Conservation (phyloP, 495 filamentous ascomycete genomes). For the Hyaloscypha bicolor region DNA sequence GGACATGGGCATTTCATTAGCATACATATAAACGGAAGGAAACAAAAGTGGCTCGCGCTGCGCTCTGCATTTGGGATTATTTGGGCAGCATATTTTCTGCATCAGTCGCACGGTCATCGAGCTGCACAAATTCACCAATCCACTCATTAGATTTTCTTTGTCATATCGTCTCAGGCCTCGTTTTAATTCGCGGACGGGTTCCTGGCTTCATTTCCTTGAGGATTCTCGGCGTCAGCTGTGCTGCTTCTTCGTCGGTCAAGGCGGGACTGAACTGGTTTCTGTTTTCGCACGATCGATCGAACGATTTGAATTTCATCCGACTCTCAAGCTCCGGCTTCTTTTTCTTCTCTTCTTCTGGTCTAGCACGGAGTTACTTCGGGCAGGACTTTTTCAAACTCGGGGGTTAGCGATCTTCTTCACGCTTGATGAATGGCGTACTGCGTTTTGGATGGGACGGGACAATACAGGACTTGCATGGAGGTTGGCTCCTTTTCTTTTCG, state of each 20-base stretch:
- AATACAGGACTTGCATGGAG: not conserved
- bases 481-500: not conserved
- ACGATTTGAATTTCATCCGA: not conserved
- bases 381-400: not conserved
- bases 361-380: too few species aligned
- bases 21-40: conserved; percentile 30
- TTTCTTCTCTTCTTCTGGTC: not conserved
- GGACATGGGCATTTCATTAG: conserved; percentile 16
- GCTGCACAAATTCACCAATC: not conserved
- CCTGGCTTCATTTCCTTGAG: not conserved
- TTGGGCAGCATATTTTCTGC: not conserved
- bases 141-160: not conserved
- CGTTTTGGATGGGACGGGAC: not conserved
- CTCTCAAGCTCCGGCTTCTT: not conserved
- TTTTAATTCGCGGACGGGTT: not conserved
- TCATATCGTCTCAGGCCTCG: not conserved
- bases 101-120: not conserved
- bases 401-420: not conserved
- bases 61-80: conserved; percentile 16
- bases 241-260: not conserved
- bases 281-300: not conserved
- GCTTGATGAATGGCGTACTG: not conserved
- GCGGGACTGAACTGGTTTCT: not conserved
- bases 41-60: conserved; percentile 38
- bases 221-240: not conserved